Evolutionary conservation across 1,284 basidiomycete species (phyloP).

Genomic region (Microbotryum silenes-acaulis): DNA sequence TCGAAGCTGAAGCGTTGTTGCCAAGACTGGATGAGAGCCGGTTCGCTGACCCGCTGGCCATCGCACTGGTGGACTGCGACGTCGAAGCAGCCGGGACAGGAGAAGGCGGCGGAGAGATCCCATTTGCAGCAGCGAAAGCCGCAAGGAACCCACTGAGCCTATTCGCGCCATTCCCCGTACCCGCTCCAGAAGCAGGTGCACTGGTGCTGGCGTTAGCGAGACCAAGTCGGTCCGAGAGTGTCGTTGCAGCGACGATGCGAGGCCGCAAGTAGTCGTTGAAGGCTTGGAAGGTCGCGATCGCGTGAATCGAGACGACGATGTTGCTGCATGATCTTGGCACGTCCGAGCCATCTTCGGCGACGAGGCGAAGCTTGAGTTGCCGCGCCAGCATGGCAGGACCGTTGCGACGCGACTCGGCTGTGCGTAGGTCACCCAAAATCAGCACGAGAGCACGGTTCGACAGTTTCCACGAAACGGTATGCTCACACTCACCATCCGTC

Average conservation of each 20-base stretch:
- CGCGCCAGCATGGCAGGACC: constrained; percentile 79
- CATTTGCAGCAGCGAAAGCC: constrained; percentile 62
- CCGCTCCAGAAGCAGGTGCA: not conserved
- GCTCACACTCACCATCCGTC: constrained; percentile 54
- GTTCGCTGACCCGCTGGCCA: constrained; percentile 1
- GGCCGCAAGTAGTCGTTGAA: constrained; percentile 89
- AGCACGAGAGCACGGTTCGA: constrained; percentile 4
- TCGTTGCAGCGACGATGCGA: constrained; percentile 66
- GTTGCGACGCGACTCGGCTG: constrained; percentile 68
- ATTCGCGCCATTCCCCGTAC: constrained; percentile 37
- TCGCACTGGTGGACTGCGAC: not conserved
- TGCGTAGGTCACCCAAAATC: not conserved
- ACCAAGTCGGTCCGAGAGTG: constrained; percentile 21
- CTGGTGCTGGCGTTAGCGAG: not conserved
- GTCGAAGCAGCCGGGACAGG: not conserved
- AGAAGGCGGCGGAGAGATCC: constrained; percentile 15
- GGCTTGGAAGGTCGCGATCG: constrained; percentile 91
- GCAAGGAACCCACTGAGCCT: constrained; percentile 83
- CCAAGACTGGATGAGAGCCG: constrained; percentile 16
- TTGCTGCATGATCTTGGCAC: constrained; percentile 75
- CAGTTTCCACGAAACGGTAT: constrained; percentile 11
- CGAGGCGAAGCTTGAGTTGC: constrained; percentile 75
- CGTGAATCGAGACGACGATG: constrained; percentile 90
- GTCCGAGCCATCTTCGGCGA: constrained; percentile 76
- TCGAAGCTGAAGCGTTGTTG: constrained; percentile 41